Evolutionary conservation across 495 filamentous ascomycete species (phyloP).

Genomic region (Cairneyella variabilis): DNA sequence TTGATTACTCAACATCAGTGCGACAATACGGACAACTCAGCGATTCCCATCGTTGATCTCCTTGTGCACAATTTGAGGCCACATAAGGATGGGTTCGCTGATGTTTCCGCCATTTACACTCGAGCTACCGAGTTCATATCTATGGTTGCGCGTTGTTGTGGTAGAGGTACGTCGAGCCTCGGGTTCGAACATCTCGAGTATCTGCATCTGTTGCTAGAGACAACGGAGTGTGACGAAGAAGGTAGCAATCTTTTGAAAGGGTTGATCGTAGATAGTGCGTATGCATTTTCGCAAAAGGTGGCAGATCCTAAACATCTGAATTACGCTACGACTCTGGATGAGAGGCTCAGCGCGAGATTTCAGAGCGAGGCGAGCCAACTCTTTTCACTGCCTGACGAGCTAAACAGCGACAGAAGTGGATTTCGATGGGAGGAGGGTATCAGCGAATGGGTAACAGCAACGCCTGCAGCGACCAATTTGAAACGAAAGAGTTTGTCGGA

Average conservation of each 20-base stretch:
- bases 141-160: constrained; percentile 33
- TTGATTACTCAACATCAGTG: neutral
- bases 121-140: constrained; percentile 30
- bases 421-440: constrained; percentile 52
- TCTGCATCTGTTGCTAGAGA: constrained; percentile 23
- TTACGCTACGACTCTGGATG: constrained; percentile 19
- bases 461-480: constrained; percentile 19
- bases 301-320: constrained; percentile 19
- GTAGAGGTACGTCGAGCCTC: constrained; percentile 28
- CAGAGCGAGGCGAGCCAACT: neutral
- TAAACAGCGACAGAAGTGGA: constrained; percentile 10
- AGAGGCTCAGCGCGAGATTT: constrained; percentile 4
- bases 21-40: no score
- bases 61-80: neutral
- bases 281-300: constrained; percentile 19
- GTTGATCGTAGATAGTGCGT: constrained; percentile 23
- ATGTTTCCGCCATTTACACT: constrained; percentile 6
- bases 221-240: neutral
- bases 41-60: neutral
- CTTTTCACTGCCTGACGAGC: neutral
- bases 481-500: neutral
- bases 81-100: neutral
- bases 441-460: constrained; percentile 47
- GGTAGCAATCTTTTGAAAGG: constrained; percentile 3
- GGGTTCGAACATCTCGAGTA: constrained; percentile 33